Evolutionary conservation across 768 basidiomycete genomes (phyloP), one percentile per base, ranked within the genome.

Genomic region (Tylopilus sp.): DNA sequence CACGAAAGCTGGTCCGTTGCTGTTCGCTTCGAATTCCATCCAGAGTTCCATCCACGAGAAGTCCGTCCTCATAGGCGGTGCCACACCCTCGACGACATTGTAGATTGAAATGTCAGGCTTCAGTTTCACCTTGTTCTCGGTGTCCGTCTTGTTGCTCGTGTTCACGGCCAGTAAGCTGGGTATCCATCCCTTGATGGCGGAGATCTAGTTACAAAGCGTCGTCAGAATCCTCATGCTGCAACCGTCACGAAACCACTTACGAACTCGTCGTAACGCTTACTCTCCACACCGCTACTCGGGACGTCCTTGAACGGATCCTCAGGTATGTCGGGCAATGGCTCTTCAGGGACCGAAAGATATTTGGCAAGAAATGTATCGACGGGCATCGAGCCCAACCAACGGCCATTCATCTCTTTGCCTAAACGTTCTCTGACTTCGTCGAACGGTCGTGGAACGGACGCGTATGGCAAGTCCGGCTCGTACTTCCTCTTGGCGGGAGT

Each of bases 11-110:
- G 28, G 29, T 0, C 31, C 42, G 7, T 10, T 6, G 0, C 4
- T 33, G 0, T 42, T 52, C 1, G 28, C 12, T 30, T 56, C 49
- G 48, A 56, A 49, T 19, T 56, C 51, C 6, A 48, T 34, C 55
- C 56, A 57, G 5, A 57, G 41, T n/a, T 54, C 56, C 38, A 41
- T 37, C 4, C 9, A 12, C 4, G 53, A 26, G 12, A 47, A 57
- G 14, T 55, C 22, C 0, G 53, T 46, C 38, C 17, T 44, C 1
- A 25, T 11, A 2, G 54, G 38, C 11, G 22, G 13, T 33, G 26
- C 31, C 26, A 33, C 31, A 7, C 22, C 29, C 1, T 45, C 30
- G 12, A 17, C 25, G 0, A 5, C 34, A 19, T 53, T 30, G 45
- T 46, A 56, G 16, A 54, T 1, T 0, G 55, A 54, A 13, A 56